A percentile compares a stretch with the other conserved stretches of the same genome.
These are phyloP conservation scores for Colletotrichum sp. DNA, from an alignment of 2,329 filamentous ascomycete species.

Conservation along the genomic window DNA sequence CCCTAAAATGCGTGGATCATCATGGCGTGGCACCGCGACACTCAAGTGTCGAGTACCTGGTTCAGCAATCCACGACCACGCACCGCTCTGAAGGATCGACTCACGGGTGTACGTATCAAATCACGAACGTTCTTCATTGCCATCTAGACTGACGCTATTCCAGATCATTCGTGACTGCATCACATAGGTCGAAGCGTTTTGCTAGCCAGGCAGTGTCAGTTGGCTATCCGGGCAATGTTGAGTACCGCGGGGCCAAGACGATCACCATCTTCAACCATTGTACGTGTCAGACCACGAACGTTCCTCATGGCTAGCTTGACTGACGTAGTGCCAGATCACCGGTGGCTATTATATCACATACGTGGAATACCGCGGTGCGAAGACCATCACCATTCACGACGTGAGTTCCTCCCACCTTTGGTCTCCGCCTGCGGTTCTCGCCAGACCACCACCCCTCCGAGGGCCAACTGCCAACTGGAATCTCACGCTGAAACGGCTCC, in stretches of 20 bases:
- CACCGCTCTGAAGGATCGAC: constrained; percentile 49
- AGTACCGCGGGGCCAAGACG: background rate
- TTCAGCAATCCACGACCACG: too few relatives aligned
- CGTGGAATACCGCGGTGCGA: constrained; percentile 58
- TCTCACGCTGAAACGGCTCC: background rate
- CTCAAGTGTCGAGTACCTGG: too few relatives aligned
- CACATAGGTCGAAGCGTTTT: background rate
- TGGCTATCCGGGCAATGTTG: background rate
- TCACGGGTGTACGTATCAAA: constrained; percentile 52
- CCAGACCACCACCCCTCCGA: too few relatives aligned
- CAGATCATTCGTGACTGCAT: constrained; percentile 51
- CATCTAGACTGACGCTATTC: background rate
- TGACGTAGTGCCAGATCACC: too few relatives aligned
- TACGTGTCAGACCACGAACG: too few relatives aligned
- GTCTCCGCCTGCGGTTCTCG: background rate
- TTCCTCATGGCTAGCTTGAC: too few relatives aligned
- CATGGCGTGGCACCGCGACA: too few relatives aligned
- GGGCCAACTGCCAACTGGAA: too few relatives aligned
- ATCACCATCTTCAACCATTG: background rate
- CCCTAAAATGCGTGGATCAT: too few relatives aligned
- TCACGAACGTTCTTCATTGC: background rate
- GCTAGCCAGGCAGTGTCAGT: background rate
- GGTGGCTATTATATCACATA: constrained; percentile 47
- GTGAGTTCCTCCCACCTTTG: constrained; percentile 45
- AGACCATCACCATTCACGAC: constrained; percentile 68